These are phyloP conservation scores for Solanum commersonii DNA, from an alignment of 257 asterid genomes.

Conservation along the genomic window DNA sequence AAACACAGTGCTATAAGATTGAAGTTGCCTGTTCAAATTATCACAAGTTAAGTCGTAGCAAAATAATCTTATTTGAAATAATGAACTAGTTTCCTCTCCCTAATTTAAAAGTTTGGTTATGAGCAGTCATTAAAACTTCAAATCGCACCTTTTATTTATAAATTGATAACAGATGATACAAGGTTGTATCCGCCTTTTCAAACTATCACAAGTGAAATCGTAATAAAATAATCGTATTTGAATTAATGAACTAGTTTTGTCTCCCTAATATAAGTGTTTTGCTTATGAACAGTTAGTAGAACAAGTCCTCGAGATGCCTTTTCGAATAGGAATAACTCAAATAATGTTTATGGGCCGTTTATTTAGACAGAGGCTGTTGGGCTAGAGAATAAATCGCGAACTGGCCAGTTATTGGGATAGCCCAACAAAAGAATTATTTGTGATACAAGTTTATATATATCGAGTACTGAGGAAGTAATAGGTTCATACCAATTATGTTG, in stretches of 20 bases:
- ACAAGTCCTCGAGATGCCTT: not conserved
- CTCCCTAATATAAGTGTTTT: not conserved
- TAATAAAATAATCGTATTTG: not conserved
- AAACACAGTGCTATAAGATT: too few relatives aligned
- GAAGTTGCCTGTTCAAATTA: too few relatives aligned
- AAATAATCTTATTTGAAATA: too few relatives aligned
- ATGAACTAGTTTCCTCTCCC: too few relatives aligned
- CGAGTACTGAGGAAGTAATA: not conserved
- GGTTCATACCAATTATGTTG: not conserved
- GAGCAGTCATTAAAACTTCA: too few relatives aligned
- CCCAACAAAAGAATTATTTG: not conserved
- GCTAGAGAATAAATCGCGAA: not conserved
- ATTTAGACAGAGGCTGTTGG: not conserved
- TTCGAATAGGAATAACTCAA: too few relatives aligned
- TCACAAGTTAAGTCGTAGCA: too few relatives aligned
- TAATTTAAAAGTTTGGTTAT: too few relatives aligned
- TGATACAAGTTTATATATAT: not conserved
- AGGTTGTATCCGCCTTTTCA: not conserved
- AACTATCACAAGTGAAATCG: not conserved
- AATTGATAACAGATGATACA: too few relatives aligned
- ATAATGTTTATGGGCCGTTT: not conserved
- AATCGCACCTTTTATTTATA: too few relatives aligned
- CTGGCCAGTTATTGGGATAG: not conserved
- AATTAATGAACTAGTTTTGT: not conserved
- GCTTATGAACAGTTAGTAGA: not conserved